Base-by-base conservation (phyloP, 139 green algal species). In the Auxenochlorella pyrenoidosa region DNA sequence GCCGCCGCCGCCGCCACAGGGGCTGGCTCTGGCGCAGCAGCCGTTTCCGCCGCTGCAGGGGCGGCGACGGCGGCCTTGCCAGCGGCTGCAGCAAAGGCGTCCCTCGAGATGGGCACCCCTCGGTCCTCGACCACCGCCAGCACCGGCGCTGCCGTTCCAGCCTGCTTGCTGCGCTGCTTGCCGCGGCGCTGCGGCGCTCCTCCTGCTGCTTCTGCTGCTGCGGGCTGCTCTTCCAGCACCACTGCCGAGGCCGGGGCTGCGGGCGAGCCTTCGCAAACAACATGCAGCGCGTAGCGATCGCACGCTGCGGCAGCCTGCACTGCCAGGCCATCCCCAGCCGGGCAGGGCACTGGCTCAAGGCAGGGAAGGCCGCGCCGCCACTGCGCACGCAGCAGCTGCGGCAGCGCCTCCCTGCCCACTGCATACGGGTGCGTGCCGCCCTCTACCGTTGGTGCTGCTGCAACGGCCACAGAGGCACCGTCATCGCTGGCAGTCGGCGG, bases 301-400 rank as follows among this genome's bases (percentile, higher is more conserved):
- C 44, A 63, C 0, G 80, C 81, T 0, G 66, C 75, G 0, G 82
- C 80, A 22, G 82, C 86, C 24, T 87, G 72, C 34, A 28, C 66
- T 6, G 66, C 59, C 24, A 85, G 79, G 59, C 59, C 78, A 1
- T 76, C 73, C 2, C 59, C 59, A 16, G 73, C 34, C 12, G 40
- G 38, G 73, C 75, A 88, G 0, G 75, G 87, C 58, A 86, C 41
- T 4, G 38, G 59, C 32, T 80, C 44, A 18, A 90, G 34, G 19
- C 40, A 40, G 18, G 87, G 82, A 1, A 88, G 59, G 0, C 88
- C 88, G 18, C 15, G 68, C 13, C 44, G 16, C 88, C 88, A 91
- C 34, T 65, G 51, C 15, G 88, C 90, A 4, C 86, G 75, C 51
- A 91, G 86, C 85, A 91, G 43, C 51, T 90, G 88, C 8, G 88